phyloP scores from a whole-genome alignment of 148 eudicot species.

The Fagopyrum tataricum region DNA sequence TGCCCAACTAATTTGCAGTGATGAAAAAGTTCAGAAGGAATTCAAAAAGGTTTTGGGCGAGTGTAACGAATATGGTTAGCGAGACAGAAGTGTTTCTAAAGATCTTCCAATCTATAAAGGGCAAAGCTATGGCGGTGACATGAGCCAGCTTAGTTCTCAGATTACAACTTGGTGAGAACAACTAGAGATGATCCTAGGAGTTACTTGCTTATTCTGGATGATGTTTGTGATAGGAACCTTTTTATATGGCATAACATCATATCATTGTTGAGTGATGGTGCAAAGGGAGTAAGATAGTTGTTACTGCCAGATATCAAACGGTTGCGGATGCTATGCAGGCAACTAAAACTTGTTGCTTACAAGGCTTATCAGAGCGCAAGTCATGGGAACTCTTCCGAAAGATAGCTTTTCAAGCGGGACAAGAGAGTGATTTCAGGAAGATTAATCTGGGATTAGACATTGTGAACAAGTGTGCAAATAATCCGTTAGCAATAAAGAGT shows the following conservation, averaged over 20 bases:
- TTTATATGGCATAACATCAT: background rate
- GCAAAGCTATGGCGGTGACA: background rate
- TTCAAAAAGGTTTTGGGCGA: background rate
- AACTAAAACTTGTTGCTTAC: background rate
- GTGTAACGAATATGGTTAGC: background rate
- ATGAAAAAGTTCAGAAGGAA: background rate
- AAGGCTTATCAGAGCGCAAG: constrained; percentile 18
- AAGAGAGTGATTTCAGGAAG: constrained; percentile 6
- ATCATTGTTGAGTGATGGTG: background rate
- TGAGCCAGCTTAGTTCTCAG: background rate
- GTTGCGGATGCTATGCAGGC: background rate
- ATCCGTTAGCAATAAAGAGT: constrained; percentile 22
- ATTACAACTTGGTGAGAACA: too few species aligned
- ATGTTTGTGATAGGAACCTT: background rate
- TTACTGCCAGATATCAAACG: background rate
- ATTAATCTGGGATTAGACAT: constrained; percentile 17
- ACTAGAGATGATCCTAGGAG: background rate
- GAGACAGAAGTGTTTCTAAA: background rate
- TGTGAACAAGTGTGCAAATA: constrained; percentile 19
- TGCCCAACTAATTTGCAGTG: background rate
- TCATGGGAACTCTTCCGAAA: constrained; percentile 21
- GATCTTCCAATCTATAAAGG: background rate
- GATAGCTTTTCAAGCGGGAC: background rate
- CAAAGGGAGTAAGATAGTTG: background rate
- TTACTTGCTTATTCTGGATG: background rate